phyloP scores from a whole-genome alignment of 208 protist genomes.

The Trypanosoma brucei region DNA sequence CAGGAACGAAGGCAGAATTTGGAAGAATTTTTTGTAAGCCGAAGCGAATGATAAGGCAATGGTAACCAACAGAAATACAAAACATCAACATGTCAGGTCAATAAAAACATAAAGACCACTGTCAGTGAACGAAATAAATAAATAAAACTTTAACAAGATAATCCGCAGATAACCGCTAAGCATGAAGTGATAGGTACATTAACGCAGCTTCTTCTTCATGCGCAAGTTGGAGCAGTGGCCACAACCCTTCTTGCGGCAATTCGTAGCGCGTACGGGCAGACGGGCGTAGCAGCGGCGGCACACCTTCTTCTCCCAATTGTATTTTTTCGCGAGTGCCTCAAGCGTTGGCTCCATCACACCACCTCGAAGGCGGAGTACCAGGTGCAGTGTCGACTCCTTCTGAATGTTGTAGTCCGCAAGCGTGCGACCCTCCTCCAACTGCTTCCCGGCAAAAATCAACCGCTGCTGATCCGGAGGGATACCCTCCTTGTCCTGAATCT shows the following conservation, averaged over 20 bases:
- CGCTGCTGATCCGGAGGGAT: constrained; percentile 94
- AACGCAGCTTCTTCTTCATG: constrained; percentile 99
- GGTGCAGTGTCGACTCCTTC: constrained; percentile 99
- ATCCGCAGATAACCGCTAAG: constrained; percentile 2
- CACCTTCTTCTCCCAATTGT: constrained; percentile 98
- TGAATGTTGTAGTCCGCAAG: constrained; percentile 99
- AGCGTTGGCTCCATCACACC: constrained; percentile 98
- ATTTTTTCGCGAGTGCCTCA: constrained; percentile 94
- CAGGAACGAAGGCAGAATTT: too few relatives aligned
- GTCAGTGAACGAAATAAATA: constrained; percentile 5
- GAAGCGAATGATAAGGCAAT: too few relatives aligned
- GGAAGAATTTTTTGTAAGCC: too few relatives aligned
- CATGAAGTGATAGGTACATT: constrained; percentile 38
- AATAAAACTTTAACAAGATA: constrained; percentile 22
- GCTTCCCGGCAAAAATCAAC: constrained; percentile 93
- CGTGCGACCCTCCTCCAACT: constrained; percentile 97
- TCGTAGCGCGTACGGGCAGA: constrained; percentile 95
- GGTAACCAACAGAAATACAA: background rate
- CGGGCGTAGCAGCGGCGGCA: constrained; percentile 99
- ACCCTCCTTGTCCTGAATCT: constrained; percentile 99
- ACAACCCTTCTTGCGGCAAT: constrained; percentile 99
- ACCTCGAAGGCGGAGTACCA: constrained; percentile 94
- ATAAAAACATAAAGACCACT: background rate
- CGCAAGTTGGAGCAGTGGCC: constrained; percentile 98
- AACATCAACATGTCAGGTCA: background rate